Evolutionary conservation across 352 stramenopile genomes (phyloP).

Genomic region (Globisporangium emineosum): DNA sequence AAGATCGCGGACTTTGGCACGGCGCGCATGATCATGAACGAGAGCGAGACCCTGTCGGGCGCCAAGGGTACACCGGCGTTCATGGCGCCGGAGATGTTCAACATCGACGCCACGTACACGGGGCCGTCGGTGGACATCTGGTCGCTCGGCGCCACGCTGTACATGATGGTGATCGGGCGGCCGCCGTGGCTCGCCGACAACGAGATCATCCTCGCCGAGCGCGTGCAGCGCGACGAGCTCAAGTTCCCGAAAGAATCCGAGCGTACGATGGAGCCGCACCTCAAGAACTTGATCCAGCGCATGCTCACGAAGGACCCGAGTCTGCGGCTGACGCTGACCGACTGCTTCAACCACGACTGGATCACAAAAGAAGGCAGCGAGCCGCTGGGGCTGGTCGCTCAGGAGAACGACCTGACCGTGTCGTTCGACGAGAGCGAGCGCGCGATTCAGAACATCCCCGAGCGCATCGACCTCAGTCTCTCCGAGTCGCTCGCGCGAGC

Average conservation of each 20-base stretch:
- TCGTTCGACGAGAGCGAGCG: slow-evolving; percentile 81
- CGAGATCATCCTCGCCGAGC: slow-evolving; percentile 83
- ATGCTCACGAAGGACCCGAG: slow-evolving; percentile 90
- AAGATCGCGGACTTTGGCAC: slow-evolving; percentile 92
- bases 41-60: slow-evolving; percentile 80
- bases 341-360: slow-evolving; percentile 91
- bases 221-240: slow-evolving; percentile 86
- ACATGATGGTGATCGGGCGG: slow-evolving; percentile 91
- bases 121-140: slow-evolving; percentile 85
- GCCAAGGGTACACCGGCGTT: slow-evolving; percentile 87
- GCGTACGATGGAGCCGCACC: slow-evolving; percentile 73
- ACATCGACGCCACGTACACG: slow-evolving; percentile 86
- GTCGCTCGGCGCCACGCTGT: slow-evolving; percentile 89
- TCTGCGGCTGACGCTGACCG: slow-evolving; percentile 71
- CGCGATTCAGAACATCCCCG: slow-evolving; percentile 85
- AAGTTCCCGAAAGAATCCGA: slow-evolving; percentile 77
- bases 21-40: slow-evolving; percentile 89
- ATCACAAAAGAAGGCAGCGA: slow-evolving; percentile 91
- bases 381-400: slow-evolving; percentile 45
- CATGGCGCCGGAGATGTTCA: slow-evolving; percentile 92
- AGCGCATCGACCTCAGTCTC: slow-evolving; percentile 78
- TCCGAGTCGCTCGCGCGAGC: slow-evolving; percentile 71
- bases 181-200: slow-evolving; percentile 90
- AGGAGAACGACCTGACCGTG: slow-evolving; percentile 69
- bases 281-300: slow-evolving; percentile 89